Conservation (phyloP, 1,284 basidiomycete species). For the Apiotrichum sp. region DNA sequence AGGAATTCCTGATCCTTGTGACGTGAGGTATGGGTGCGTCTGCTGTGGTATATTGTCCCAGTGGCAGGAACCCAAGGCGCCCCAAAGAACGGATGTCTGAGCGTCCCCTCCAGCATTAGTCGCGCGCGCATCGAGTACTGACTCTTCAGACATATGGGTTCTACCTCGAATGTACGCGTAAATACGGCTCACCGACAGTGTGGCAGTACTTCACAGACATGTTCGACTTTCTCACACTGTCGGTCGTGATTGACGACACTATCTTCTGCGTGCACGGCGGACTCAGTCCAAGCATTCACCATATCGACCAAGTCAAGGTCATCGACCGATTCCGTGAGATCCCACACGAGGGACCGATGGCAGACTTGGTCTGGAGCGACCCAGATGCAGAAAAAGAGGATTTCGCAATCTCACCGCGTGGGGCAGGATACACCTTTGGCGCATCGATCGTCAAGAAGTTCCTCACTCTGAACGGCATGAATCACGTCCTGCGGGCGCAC, state of each 20-base stretch:
- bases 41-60: slow-evolving; percentile 14
- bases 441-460: slow-evolving; percentile 99
- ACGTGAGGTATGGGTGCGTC: slow-evolving; percentile 7
- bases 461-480: slow-evolving; percentile 87
- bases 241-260: slow-evolving; percentile 96
- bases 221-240: slow-evolving; percentile 98
- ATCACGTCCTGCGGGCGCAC: slow-evolving; percentile 94
- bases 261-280: slow-evolving; percentile 99
- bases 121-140: not conserved
- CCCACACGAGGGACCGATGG: slow-evolving; percentile 99
- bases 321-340: slow-evolving; percentile 99
- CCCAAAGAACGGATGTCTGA: slow-evolving; percentile 47
- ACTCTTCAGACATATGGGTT: slow-evolving; percentile 86
- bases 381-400: slow-evolving; percentile 99
- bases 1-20: slow-evolving; percentile 38
- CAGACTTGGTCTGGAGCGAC: slow-evolving; percentile 99
- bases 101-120: slow-evolving; percentile 1
- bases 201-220: slow-evolving; percentile 99
- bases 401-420: slow-evolving; percentile 95
- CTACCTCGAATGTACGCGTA: slow-evolving; percentile 96
- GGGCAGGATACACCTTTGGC: slow-evolving; percentile 98
- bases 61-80: slow-evolving; percentile 16
- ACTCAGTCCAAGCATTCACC: slow-evolving; percentile 96
- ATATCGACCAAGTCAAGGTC: slow-evolving; percentile 99
- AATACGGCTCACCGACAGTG: slow-evolving; percentile 92